Evolutionary conservation across 331 rosid species (phyloP).

Genomic region (Malus hybrid): DNA sequence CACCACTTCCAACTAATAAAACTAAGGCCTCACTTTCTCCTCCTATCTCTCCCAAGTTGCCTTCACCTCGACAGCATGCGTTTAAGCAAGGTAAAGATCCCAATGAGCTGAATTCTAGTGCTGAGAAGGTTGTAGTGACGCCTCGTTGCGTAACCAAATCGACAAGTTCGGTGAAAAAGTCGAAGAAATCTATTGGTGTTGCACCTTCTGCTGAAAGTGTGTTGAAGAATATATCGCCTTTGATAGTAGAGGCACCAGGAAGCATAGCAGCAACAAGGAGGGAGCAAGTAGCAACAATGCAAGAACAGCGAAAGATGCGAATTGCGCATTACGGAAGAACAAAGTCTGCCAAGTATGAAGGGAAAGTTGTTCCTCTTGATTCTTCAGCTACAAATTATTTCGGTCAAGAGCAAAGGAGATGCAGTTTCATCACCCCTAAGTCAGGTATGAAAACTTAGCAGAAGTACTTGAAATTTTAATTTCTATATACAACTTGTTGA

Average conservation of each 20-base stretch:
- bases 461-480: background rate
- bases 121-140: slow-evolving; percentile 8
- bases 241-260: slow-evolving; percentile 26
- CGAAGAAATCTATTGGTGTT: slow-evolving; percentile 3
- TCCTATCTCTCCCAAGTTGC: slow-evolving; percentile 25
- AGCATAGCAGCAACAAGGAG: slow-evolving; percentile 31
- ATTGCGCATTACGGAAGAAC: slow-evolving; percentile 30
- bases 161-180: slow-evolving; percentile 12
- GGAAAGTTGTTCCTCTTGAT: slow-evolving; percentile 14
- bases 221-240: background rate
- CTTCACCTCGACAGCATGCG: slow-evolving; percentile 23
- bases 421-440: slow-evolving; percentile 23
- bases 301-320: slow-evolving; percentile 20
- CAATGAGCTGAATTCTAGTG: slow-evolving; percentile 14
- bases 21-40: slow-evolving; percentile 12
- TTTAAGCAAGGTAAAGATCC: slow-evolving; percentile 23
- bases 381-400: background rate
- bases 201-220: slow-evolving; percentile 2
- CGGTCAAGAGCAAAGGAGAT: slow-evolving; percentile 9
- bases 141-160: slow-evolving; percentile 1
- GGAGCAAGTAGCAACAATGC: slow-evolving; percentile 24
- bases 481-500: background rate
- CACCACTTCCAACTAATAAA: slow-evolving; percentile 4
- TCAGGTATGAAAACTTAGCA: slow-evolving; percentile 9
- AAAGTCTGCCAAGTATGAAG: slow-evolving; percentile 7